Evolutionary conservation across 2,329 filamentous ascomycete species (phyloP).

Genomic region (Colletotrichum plurivorum): DNA sequence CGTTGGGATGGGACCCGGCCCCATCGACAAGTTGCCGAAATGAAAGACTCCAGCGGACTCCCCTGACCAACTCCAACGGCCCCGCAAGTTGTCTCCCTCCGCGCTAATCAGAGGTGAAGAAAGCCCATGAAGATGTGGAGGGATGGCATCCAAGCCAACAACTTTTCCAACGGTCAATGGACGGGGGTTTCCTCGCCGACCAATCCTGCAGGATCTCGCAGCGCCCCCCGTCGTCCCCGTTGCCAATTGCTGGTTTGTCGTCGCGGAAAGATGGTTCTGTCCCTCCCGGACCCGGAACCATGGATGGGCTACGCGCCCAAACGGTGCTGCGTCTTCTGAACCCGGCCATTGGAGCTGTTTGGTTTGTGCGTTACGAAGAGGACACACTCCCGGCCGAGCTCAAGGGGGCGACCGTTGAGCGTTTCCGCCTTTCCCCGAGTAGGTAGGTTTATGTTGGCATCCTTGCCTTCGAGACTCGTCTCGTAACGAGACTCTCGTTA

Average conservation of each 20-base stretch:
- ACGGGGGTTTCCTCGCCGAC: neutral
- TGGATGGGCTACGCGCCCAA: neutral
- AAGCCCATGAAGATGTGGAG: constrained; percentile 4
- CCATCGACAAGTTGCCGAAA: constrained; percentile 12
- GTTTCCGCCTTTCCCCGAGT: constrained; percentile 8
- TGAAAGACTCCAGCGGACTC: constrained; percentile 14
- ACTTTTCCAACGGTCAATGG: constrained; percentile 14
- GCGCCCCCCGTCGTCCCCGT: neutral
- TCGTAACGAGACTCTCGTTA: neutral
- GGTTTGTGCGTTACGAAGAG: neutral
- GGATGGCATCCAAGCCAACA: constrained; percentile 8
- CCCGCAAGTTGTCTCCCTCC: constrained; percentile 13
- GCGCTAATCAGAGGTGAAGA: constrained; percentile 1
- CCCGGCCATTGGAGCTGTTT: too few relatives aligned
- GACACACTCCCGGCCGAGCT: constrained; percentile 3
- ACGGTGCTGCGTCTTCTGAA: neutral
- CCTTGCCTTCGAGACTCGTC: neutral
- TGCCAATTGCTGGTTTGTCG: neutral
- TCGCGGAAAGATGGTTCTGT: neutral
- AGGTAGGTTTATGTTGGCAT: neutral
- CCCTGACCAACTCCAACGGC: constrained; percentile 1
- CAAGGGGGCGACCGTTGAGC: neutral
- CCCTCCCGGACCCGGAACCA: neutral
- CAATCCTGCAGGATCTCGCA: neutral
- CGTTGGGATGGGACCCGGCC: constrained; percentile 1